phyloP scores from a whole-genome alignment of 2,329 filamentous ascomycete genomes.

The Botrytis paeoniae region DNA sequence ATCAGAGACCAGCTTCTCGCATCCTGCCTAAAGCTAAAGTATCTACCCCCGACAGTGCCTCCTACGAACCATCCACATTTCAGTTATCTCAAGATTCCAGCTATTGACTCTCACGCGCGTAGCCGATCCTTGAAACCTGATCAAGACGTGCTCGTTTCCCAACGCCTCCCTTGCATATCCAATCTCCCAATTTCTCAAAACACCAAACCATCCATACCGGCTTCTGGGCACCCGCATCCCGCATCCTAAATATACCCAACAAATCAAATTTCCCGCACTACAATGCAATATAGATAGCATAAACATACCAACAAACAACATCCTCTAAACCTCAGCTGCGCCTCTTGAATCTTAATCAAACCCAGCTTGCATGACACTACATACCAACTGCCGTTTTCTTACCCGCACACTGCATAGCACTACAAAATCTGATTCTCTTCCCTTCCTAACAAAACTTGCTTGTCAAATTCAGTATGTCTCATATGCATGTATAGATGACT shows the following conservation, averaged over 20 bases:
- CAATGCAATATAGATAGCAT: too few relatives aligned
- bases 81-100: too few relatives aligned
- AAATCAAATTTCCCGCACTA: neutral
- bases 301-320: too few relatives aligned
- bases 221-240: neutral
- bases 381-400: neutral
- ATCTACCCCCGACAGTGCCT: neutral
- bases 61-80: neutral
- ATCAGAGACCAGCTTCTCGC: neutral
- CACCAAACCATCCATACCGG: neutral
- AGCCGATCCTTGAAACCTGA: neutral
- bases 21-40: neutral
- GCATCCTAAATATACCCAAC: neutral
- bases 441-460: neutral
- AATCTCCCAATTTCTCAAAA: neutral
- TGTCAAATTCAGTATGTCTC: neutral
- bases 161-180: neutral
- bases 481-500: neutral
- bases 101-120: neutral
- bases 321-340: too few relatives aligned
- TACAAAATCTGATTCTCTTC: neutral
- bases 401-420: neutral
- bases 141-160: neutral
- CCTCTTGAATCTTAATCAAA: too few relatives aligned
- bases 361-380: neutral